Base-by-base conservation (phyloP, 805 yeast species). In the Kluyveromyces dobzhanskii region DNA sequence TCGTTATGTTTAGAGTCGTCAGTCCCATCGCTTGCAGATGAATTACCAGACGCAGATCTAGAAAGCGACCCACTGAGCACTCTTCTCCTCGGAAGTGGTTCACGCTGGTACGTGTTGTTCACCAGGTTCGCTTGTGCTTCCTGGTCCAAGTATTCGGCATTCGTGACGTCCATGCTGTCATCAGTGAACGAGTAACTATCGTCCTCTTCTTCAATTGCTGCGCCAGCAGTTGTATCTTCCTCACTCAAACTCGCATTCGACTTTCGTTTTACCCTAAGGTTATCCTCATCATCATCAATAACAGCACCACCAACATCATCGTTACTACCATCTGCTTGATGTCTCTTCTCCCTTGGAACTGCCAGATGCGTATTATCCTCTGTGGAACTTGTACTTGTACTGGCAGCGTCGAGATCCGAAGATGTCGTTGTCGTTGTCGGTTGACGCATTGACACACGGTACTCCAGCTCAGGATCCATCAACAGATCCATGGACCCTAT, bases 381-480 rank as follows among this genome's bases (percentile, higher is more conserved):
- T n/a, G n/a, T n/a, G n/a, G n/a, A n/a, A n/a, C n/a, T n/a, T n/a
- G n/a, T n/a, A n/a, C n/a, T n/a, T n/a, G n/a, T n/a, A n/a, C n/a
- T n/a, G n/a, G n/a, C n/a, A n/a, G n/a, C n/a, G n/a, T n/a, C n/a
- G n/a, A n/a, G n/a, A n/a, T n/a, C n/a, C n/a, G n/a, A n/a, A n/a
- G n/a, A n/a, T n/a, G 24, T 21, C 9, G 24, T 9, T 21, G 24
- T 21, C 9, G 8, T 9, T 21, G 24, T 21, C 9, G 18, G 26
- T 17, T 17, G 30, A 16, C 27, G 27, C 14, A 17, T 25, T 12
- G 21, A 17, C 10, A 57, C 57, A 10, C 59, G 69, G 43, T 59
- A 65, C 17, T 85, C 85, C 34, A 81, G 56, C 50, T 83, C 94
- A 1, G 90, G 90, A 51, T 83, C 94, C 44, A 74, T 70, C 36